Base-by-base conservation (phyloP, 2,329 filamentous ascomycete species). In the Chalaropsis thielavioides region DNA sequence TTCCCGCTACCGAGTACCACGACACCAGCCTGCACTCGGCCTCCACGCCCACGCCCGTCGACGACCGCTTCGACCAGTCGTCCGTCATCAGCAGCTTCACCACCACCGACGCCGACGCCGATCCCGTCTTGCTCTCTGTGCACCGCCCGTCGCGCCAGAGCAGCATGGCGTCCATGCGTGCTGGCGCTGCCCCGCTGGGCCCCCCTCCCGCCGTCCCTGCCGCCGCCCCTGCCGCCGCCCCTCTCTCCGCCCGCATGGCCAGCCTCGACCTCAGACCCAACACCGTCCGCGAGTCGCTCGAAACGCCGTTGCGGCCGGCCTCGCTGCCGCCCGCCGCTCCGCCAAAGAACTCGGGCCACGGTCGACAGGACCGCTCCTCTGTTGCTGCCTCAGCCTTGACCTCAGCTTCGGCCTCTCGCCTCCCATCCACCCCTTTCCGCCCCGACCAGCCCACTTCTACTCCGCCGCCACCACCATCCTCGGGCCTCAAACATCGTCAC, bases 401-500 rank as follows among this genome's bases (percentile, higher is more conserved):
- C 13, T 66, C 65, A 15, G 44, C 65, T 10, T 51, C 62, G 19
- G 60, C 24, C 22, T 62, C 61, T n/a, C 66, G 66, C 27, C 59
- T 64, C 15, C 38, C 58, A 2, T 59, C 46, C 58, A 41, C 31
- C 35, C 27, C 56, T 60, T 24, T 56, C 15, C 62, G 65, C 10
- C 65, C 65, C 13, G 65, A 67, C 27, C 66, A 67, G 38, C 66
- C 66, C 1, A 62, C 63, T 2, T 64, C 66, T 15, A 62, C 66
- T 5, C 66, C 66, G 15, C 66, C 66, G n/a, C 66, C 66, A 1
- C 49, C 56, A 4, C 49, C 56, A 15, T 51, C 64, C 11, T 77
- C 81, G 22, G 81, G 83, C 64, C 77, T 92, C 61, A 87, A 88
- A 73, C 90, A 96, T 68, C 85, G 92, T 69, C 88, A 96, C 75